Conservation (phyloP, 306 rosid genomes). For the Cicer pinnatifidum region DNA sequence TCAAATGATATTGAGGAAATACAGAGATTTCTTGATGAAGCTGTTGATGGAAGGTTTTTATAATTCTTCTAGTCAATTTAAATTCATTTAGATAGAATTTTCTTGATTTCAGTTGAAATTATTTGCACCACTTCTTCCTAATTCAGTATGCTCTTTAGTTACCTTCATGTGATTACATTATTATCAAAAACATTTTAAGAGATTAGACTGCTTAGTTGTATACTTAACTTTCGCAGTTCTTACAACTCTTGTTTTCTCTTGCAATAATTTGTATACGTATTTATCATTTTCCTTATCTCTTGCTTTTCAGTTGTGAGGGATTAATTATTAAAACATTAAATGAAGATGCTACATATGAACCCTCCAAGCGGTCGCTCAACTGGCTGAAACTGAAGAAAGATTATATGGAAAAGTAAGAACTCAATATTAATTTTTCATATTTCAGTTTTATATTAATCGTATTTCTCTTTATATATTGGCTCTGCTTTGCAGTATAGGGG, state of each 20-base stretch:
- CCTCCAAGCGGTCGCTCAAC: conserved; percentile 84
- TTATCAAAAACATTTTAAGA: neutral
- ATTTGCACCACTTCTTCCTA: conserved; percentile 8
- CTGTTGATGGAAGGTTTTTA: conserved; percentile 73
- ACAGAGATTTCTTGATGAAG: conserved; percentile 78
- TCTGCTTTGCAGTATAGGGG: conserved; percentile 76
- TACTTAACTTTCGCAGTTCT: conserved; percentile 26
- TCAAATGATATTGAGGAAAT: conserved; percentile 92
- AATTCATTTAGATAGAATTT: conserved; percentile 33
- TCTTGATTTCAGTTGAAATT: conserved; percentile 28
- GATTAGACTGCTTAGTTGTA: conserved; percentile 1
- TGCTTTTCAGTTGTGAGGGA: conserved; percentile 81
- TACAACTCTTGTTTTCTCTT: conserved; percentile 26
- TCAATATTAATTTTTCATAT: conserved; percentile 24
- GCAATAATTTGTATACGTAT: conserved; percentile 17
- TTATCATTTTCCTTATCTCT: conserved; percentile 37
- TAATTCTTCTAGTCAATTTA: conserved; percentile 38
- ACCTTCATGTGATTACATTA: conserved; percentile 24
- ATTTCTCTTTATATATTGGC: conserved; percentile 41
- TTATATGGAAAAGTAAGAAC: conserved; percentile 73
- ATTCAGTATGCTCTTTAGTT: conserved; percentile 14
- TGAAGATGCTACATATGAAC: conserved; percentile 93
- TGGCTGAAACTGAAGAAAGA: conserved; percentile 98
- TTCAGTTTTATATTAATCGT: conserved; percentile 27
- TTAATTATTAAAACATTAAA: conserved; percentile 80